A percentile compares a stretch with the other conserved stretches of the same genome.
Conservation (phyloP, 2,329 filamentous ascomycete genomes). For the Microcera coccophila region DNA sequence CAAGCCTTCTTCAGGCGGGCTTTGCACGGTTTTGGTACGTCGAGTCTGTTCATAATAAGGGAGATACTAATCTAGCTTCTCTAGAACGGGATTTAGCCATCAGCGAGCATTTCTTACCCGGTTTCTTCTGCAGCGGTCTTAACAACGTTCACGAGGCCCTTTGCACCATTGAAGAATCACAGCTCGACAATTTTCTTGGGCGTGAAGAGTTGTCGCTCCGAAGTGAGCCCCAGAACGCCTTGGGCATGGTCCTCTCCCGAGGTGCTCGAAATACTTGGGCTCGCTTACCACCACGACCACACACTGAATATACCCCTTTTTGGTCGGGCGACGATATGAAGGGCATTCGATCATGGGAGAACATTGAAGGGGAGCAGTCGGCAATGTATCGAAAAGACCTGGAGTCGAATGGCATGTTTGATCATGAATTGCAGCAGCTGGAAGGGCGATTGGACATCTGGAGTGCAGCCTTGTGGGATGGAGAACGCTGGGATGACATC, state of each 20-base stretch:
- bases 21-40: slow-evolving; percentile 5
- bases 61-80: neutral
- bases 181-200: slow-evolving; percentile 2
- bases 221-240: neutral
- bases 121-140: slow-evolving; percentile 6
- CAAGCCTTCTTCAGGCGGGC: slow-evolving; percentile 8
- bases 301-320: slow-evolving; percentile 9
- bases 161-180: neutral
- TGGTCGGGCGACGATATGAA: neutral
- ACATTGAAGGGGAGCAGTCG: slow-evolving; percentile 4
- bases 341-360: slow-evolving; percentile 6
- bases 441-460: slow-evolving; percentile 13
- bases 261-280: slow-evolving; percentile 8
- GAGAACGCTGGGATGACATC: slow-evolving; percentile 8
- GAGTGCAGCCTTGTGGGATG: slow-evolving; percentile 12
- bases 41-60: neutral
- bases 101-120: slow-evolving; percentile 8
- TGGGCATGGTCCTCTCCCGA: slow-evolving; percentile 11
- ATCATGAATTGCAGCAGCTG: neutral
- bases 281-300: neutral
- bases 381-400: neutral
- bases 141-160: slow-evolving; percentile 7
- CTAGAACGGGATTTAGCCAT: neutral
- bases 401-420: slow-evolving; percentile 4
- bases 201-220: neutral